Percentiles rank a stretch among this genome's conserved stretches.
Conservation (phyloP, 768 basidiomycete species). For the Suillus plorans region DNA sequence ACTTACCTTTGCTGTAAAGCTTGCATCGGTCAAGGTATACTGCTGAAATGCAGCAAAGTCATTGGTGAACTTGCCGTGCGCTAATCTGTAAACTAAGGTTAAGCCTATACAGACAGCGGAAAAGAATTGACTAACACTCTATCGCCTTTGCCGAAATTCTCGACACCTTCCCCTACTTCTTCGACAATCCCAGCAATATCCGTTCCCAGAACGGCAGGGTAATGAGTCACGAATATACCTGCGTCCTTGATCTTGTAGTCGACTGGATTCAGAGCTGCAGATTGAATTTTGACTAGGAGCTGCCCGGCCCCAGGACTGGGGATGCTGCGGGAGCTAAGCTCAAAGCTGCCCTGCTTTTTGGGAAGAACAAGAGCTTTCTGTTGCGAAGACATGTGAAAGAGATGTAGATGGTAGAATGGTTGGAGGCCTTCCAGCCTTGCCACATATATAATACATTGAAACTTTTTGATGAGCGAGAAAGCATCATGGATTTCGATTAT, state of each 20-base stretch:
- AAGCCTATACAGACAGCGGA: constrained; percentile 15
- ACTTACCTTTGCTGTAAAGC: constrained; percentile 38
- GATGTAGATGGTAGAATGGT: not conserved
- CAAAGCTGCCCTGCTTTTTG: constrained; percentile 29
- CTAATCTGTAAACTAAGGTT: constrained; percentile 27
- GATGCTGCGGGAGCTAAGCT: constrained; percentile 24
- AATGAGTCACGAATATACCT: constrained; percentile 33
- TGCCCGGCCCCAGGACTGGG: constrained; percentile 38
- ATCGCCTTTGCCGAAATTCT: constrained; percentile 36
- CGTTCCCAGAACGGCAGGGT: constrained; percentile 34
- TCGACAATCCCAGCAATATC: constrained; percentile 43
- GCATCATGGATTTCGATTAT: not conserved
- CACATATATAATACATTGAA: not conserved
- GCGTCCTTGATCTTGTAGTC: constrained; percentile 39
- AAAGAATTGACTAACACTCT: constrained; percentile 31
- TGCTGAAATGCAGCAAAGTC: constrained; percentile 40
- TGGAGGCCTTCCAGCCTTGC: not conserved
- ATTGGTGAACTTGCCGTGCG: constrained; percentile 26
- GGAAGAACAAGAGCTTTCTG: constrained; percentile 30
- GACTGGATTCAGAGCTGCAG: constrained; percentile 46
- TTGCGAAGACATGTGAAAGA: constrained; percentile 24
- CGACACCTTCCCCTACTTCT: constrained; percentile 38
- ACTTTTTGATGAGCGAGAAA: not conserved
- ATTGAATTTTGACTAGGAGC: constrained; percentile 41
- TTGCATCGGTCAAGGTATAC: constrained; percentile 32